Base-by-base conservation (phyloP, 345 rosid species). In the Syzygium aromaticum region DNA sequence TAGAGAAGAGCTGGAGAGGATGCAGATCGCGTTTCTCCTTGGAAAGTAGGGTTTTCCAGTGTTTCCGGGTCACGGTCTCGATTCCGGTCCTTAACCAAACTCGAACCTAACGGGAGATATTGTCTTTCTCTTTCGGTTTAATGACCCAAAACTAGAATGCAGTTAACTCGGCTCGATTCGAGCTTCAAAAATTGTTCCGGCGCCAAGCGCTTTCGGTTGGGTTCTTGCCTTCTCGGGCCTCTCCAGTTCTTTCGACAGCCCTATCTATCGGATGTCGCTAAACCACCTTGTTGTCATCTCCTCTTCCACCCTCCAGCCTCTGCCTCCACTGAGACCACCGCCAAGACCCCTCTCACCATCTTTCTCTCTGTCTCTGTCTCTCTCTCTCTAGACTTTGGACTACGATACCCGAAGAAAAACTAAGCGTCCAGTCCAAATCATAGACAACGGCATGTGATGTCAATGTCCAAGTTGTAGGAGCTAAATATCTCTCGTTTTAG, bases 41-140 rank as follows among this genome's bases (percentile, higher is more conserved):
- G 8, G 0, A 61, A 61, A 27, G 33, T 61, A 5, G 17, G n/a
- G n/a, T 61, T 61, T 27, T n/a, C 8, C 9, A 59, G n/a, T 61
- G 73, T 61, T n/a, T n/a, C 8, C 2, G 0, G 8, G 17, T 7
- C 33, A 3, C 0, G 2, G 1, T 27, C 13, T n/a, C 4, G 33
- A 61, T 61, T n/a, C 73, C 13, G 13, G 4, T 61, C 5, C 64
- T 59, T 15, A n/a, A 27, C 17, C 17, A 27, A 61, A n/a, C 28
- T n/a, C 33, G 1, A 61, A 61, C 0, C 28, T 12, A n/a, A 61
- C 2, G 8, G 33, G 17, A n/a, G 33, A n/a, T 27, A 27, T 27
- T 61, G 27, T 59, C 67, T 61, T 27, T 61, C 33, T 3, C 2
- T 27, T n/a, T 61, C 6, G 17, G 73, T 61, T 13, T 5, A 12